A percentile compares a stretch with the other conserved stretches of the same genome.
These are phyloP conservation scores for Debaryomyces nepalensis DNA, from an alignment of 1,139 yeast genomes.

Conservation along the genomic window DNA sequence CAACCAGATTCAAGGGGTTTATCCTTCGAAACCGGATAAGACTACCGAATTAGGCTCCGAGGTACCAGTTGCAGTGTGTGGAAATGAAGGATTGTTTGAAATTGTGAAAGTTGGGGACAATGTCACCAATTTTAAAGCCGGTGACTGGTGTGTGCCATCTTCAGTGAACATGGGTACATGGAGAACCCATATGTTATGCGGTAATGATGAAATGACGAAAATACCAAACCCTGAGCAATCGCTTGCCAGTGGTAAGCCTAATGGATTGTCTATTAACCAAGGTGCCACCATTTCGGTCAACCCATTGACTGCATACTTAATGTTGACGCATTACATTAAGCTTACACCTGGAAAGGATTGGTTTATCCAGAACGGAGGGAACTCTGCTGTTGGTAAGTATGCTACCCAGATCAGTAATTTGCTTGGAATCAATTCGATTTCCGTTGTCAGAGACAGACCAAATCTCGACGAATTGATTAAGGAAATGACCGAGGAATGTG, in stretches of 20 bases:
- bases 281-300: slow-evolving; percentile 92
- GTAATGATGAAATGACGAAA: slow-evolving; percentile 53
- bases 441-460: slow-evolving; percentile 85
- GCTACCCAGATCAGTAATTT: slow-evolving; percentile 86
- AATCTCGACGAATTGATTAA: slow-evolving; percentile 65
- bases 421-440: slow-evolving; percentile 80
- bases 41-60: slow-evolving; percentile 36
- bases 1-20: slow-evolving; percentile 46
- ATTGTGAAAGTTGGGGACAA: slow-evolving; percentile 71
- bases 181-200: slow-evolving; percentile 80
- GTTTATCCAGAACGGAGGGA: slow-evolving; percentile 96
- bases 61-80: slow-evolving; percentile 43
- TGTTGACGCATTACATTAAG: slow-evolving; percentile 74
- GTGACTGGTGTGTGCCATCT: slow-evolving; percentile 95
- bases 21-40: slow-evolving; percentile 44
- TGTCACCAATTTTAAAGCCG: slow-evolving; percentile 55
- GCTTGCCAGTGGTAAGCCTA: slow-evolving; percentile 37
- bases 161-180: slow-evolving; percentile 89
- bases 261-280: slow-evolving; percentile 55
- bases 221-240: slow-evolving; percentile 51
- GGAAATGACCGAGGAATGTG: slow-evolving; percentile 58
- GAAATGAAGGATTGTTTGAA: slow-evolving; percentile 88
- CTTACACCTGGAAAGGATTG: slow-evolving; percentile 75
- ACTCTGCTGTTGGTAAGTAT: slow-evolving; percentile 93
- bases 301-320: slow-evolving; percentile 89